Conservation (phyloP, 495 filamentous ascomycete genomes). For the Aspergillus indologenus region DNA sequence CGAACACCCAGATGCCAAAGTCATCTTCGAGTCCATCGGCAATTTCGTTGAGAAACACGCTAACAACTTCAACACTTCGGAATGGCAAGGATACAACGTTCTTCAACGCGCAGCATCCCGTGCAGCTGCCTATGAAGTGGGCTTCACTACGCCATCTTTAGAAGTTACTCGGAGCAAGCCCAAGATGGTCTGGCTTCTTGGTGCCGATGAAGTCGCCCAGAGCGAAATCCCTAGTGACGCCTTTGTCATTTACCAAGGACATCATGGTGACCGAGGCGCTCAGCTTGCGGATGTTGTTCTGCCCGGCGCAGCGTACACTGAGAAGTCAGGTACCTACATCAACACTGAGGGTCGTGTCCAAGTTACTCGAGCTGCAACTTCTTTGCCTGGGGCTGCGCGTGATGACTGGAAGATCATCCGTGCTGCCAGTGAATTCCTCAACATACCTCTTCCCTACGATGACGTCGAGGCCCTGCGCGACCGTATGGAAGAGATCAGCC, state of each 20-base stretch:
- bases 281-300: constrained; percentile 92
- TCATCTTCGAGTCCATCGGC: constrained; percentile 86
- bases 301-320: constrained; percentile 91
- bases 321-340: constrained; percentile 94
- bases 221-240: constrained; percentile 87
- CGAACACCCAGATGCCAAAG: constrained; percentile 86
- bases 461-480: constrained; percentile 82
- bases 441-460: constrained; percentile 83
- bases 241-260: constrained; percentile 96
- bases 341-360: constrained; percentile 97
- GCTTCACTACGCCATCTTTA: constrained; percentile 80
- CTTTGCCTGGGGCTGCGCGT: constrained; percentile 79
- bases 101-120: constrained; percentile 91
- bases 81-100: constrained; percentile 98
- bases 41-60: constrained; percentile 89
- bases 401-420: constrained; percentile 99
- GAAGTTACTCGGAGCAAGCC: constrained; percentile 75
- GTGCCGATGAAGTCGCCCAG: constrained; percentile 82
- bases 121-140: constrained; percentile 89
- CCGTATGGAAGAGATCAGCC: constrained; percentile 92
- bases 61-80: constrained; percentile 76
- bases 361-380: constrained; percentile 83
- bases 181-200: constrained; percentile 96
- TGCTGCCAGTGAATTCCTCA: constrained; percentile 86
- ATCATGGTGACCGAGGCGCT: constrained; percentile 92